Evolutionary conservation across 306 rosid species (phyloP).

Genomic region (Datisca glomerata): DNA sequence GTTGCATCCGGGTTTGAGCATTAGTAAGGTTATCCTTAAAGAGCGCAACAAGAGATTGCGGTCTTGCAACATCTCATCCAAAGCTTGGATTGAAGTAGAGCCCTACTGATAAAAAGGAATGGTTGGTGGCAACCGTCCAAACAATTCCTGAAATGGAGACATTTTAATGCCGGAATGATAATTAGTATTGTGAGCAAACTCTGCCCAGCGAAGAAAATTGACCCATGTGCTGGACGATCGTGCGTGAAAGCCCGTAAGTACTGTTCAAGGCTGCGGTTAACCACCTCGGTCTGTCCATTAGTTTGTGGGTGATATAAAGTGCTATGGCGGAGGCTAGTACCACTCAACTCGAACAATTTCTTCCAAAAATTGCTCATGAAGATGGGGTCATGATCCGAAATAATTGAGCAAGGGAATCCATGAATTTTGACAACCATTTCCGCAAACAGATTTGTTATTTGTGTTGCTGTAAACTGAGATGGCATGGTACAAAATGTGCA

Average conservation of each 20-base stretch:
- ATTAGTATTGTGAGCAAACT: background rate
- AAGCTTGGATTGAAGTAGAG: background rate
- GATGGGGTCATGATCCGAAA: background rate
- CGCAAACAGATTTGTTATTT: background rate
- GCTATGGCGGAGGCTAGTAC: too few relatives aligned
- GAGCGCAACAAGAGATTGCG: background rate
- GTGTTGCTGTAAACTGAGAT: background rate
- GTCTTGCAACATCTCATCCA: background rate
- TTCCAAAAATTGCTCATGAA: background rate
- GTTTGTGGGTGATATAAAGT: too few relatives aligned
- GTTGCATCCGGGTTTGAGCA: background rate
- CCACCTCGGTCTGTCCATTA: too few relatives aligned
- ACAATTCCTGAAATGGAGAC: background rate
- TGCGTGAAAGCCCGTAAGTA: background rate
- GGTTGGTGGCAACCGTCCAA: background rate
- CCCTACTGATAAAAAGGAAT: background rate
- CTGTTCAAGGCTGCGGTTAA: too few relatives aligned
- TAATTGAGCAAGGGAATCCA: background rate
- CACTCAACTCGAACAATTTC: background rate
- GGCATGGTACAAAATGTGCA: background rate
- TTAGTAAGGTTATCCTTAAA: background rate
- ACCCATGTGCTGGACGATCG: too few relatives aligned
- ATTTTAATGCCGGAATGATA: background rate
- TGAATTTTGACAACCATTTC: background rate
- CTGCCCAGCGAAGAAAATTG: background rate